A percentile compares a stretch with the other conserved stretches of the same genome.
phyloP scores from a whole-genome alignment of 805 yeast species.

The Zygosaccharomyces pseudorouxii region DNA sequence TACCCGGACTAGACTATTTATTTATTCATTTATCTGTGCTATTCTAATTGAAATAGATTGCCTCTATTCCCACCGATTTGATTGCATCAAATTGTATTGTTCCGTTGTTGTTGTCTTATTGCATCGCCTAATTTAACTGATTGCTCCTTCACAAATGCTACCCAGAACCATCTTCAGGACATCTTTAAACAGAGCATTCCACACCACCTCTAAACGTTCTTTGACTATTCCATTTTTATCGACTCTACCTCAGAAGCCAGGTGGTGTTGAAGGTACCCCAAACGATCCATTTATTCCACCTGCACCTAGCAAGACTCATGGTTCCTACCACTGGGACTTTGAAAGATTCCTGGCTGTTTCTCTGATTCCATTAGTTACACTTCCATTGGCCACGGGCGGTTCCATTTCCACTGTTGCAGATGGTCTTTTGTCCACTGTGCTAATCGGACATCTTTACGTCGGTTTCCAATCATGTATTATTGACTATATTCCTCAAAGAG shows the following conservation, averaged over 20 bases:
- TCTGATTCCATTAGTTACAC: slow-evolving; percentile 68
- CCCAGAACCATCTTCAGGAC: slow-evolving; percentile 13
- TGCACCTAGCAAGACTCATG: slow-evolving; percentile 56
- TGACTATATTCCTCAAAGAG: slow-evolving; percentile 86
- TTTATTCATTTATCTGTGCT: background rate
- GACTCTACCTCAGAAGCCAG: slow-evolving; percentile 77
- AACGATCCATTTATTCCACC: slow-evolving; percentile 83
- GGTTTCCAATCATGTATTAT: slow-evolving; percentile 90
- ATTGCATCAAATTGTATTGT: background rate
- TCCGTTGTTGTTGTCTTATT: background rate
- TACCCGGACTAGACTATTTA: background rate
- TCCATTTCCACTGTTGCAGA: slow-evolving; percentile 66
- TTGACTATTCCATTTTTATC: slow-evolving; percentile 48
- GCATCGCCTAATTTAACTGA: background rate
- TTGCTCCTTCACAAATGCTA: slow-evolving; percentile 12
- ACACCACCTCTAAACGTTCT: slow-evolving; percentile 30
- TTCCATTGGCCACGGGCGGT: slow-evolving; percentile 70
- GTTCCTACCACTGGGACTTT: slow-evolving; percentile 91
- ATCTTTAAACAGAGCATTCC: slow-evolving; percentile 19
- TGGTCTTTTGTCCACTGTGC: slow-evolving; percentile 57
- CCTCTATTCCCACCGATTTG: background rate
- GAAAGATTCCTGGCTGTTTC: slow-evolving; percentile 69
- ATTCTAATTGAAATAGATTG: background rate
- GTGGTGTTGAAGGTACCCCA: slow-evolving; percentile 85
- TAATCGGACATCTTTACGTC: slow-evolving; percentile 73